Evolutionary conservation across 805 yeast species (phyloP), one percentile per base, ranked within the genome.

Genomic region (Spathaspora girioi): DNA sequence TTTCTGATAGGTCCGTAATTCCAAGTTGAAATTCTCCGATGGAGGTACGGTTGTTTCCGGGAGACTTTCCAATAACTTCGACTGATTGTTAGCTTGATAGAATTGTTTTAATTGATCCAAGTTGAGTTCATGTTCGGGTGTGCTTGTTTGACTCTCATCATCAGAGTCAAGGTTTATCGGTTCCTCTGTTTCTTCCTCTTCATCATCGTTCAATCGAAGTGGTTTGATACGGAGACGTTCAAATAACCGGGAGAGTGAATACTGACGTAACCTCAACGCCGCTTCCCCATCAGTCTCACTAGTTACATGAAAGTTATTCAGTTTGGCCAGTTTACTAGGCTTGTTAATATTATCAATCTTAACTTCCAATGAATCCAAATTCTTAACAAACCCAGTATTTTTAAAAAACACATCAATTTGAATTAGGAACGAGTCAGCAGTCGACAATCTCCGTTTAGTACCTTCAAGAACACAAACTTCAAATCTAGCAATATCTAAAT

Each of bases 351-450:
- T 41, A 11, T 27, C n/a, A 12, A 26, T 18, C 14, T 32, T 35
- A 32, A 43, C 50, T 32, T 47, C 52, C 9, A 51, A 45, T 1
- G 42, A 44, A 23, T 53, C 57, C 2, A 51, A 46, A 29, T 45
- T 56, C 45, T 44, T 44, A 57, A 52, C 6, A 70, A 77, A 56
- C 63, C 71, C 79, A 52, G 47, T 69, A 63, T 53, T 64, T 38
- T 58, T 76, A 23, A 92, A 62, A 61, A 65, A 88, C 52, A 90
- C 81, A 58, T 89, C 88, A 4, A 89, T 67, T 59, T 84, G 89
- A 0, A 90, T 71, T 19, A 81, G 73, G 59, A 92, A 85, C 1
- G 86, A 75, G 60, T 90, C 96, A 3, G 97, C 98, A 1, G 84
- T 79, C 9, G 87, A 75, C 32, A 91, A 63, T 29, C 83, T 64